phyloP scores from a whole-genome alignment of 2,329 filamentous ascomycete genomes.

The Aspergillus fijiensis region DNA sequence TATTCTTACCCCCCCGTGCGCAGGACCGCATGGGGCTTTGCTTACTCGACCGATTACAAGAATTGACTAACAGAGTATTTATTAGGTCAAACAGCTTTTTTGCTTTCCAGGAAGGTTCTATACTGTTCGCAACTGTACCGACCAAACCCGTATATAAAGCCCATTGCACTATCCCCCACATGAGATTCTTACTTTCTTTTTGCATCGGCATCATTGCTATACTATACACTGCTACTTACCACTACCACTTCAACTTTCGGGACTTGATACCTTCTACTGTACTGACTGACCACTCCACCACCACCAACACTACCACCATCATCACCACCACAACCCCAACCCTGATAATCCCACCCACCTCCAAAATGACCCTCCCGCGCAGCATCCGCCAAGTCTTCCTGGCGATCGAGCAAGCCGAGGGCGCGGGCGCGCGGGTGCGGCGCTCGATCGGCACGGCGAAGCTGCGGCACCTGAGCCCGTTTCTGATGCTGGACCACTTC shows the following conservation, averaged over 20 bases:
- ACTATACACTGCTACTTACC: slow-evolving; percentile 17
- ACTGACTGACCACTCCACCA: slow-evolving; percentile 18
- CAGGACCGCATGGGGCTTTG: not conserved
- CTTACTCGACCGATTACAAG: slow-evolving; percentile 21
- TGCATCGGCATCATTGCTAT: slow-evolving; percentile 40
- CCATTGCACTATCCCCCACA: slow-evolving; percentile 19
- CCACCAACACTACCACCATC: slow-evolving; percentile 8
- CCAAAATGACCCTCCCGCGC: slow-evolving; percentile 64
- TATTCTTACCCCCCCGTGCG: not conserved
- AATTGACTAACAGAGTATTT: slow-evolving; percentile 27
- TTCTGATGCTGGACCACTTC: slow-evolving; percentile 97
- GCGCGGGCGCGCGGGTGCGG: slow-evolving; percentile 81
- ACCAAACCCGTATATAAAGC: slow-evolving; percentile 31
- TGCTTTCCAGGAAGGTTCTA: slow-evolving; percentile 21
- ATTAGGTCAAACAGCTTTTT: not conserved
- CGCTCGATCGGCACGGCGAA: slow-evolving; percentile 82
- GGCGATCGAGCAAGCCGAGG: slow-evolving; percentile 82
- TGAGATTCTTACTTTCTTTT: slow-evolving; percentile 39
- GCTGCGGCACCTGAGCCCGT: slow-evolving; percentile 83
- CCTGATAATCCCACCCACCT: slow-evolving; percentile 27
- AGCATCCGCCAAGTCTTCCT: slow-evolving; percentile 80
- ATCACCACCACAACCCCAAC: slow-evolving; percentile 10
- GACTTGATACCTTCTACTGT: slow-evolving; percentile 17
- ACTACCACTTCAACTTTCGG: slow-evolving; percentile 21
- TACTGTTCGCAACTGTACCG: slow-evolving; percentile 18